Evolutionary conservation across 768 basidiomycete species (phyloP).

Genomic region (Trichaptum fuscoviolaceum): DNA sequence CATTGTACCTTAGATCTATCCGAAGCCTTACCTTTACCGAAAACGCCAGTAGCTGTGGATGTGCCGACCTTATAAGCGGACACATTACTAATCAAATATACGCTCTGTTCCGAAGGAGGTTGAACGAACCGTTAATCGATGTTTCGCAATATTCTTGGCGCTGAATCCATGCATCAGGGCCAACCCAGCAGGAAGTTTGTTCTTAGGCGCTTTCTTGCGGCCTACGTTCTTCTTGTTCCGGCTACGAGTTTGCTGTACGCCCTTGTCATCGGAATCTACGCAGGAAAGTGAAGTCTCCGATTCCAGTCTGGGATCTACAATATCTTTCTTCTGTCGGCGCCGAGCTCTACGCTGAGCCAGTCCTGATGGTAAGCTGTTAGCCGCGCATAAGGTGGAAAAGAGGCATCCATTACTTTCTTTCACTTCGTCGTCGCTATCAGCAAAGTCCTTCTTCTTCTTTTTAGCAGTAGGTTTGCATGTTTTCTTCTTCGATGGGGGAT

Average conservation of each 20-base stretch:
- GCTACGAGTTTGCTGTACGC: slow-evolving; percentile 9
- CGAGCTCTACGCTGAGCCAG: slow-evolving; percentile 55
- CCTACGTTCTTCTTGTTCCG: slow-evolving; percentile 16
- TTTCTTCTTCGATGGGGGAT: not conserved
- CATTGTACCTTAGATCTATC: slow-evolving; percentile 25
- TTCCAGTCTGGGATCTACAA: slow-evolving; percentile 32
- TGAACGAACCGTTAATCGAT: slow-evolving; percentile 52
- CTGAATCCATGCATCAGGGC: slow-evolving; percentile 66
- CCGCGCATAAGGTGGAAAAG: not conserved
- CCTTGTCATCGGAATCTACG: slow-evolving; percentile 3
- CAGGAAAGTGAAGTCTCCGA: not conserved
- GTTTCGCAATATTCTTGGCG: slow-evolving; percentile 55
- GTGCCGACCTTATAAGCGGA: not conserved
- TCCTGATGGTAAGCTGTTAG: slow-evolving; percentile 1
- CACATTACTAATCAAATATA: not conserved
- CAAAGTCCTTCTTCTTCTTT: not conserved
- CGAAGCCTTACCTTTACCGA: slow-evolving; percentile 63
- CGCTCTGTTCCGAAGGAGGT: not conserved
- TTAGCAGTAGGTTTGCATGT: not conserved
- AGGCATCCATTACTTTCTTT: not conserved
- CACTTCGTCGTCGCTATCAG: not conserved
- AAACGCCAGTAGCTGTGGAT: slow-evolving; percentile 40
- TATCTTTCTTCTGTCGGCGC: slow-evolving; percentile 52
- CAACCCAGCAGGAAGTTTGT: slow-evolving; percentile 40
- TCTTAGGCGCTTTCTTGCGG: slow-evolving; percentile 20